Evolutionary conservation across 106 monocot species (phyloP), one percentile per base, ranked within the genome.

Genomic region (Iris macrosiphon): DNA sequence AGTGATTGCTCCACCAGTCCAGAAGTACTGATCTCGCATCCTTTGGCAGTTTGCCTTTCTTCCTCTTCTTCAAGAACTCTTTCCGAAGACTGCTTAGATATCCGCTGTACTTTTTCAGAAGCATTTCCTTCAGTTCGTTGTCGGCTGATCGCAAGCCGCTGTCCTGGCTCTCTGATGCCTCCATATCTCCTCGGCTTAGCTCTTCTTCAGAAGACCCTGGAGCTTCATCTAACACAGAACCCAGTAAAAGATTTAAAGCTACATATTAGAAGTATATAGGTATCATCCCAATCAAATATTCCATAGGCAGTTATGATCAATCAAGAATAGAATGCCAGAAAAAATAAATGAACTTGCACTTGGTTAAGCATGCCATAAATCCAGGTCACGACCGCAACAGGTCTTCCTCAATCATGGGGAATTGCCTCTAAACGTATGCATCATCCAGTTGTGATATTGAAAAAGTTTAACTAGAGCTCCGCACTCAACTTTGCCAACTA

Each of bases 11-110:
- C 86, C 86, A 86, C 86, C 86, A 86, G 23, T 86, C 77, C 0
- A 86, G 47, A 41, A 86, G 34, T 4, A 60, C 40, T 13, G 42
- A 66, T 19, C 86, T 59, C n/a, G 86, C 86, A 51, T 86, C 86
- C 59, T 67, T 73, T 0, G 86, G 86, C 0, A 86, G 76, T 49
- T 86, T 81, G 21, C 86, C 86, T 52, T 81, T 81, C 70, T 86
- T 86, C 49, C 76, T 69, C 63, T 76, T 86, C 73, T 81, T 87
- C 68, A 78, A 51, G 67, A 87, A 87, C 31, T 87, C 87, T 60
- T 77, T 78, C 46, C 63, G 62, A 4, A 87, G 74, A 31, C 51
- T 76, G 67, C 74, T 78, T 45, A 87, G 44, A 47, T 81, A 81
- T 7, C 87, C 81, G 21, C 81, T 87, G 61, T 87, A 87, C 54